A percentile compares a stretch with the other conserved stretches of the same genome.
Conservation (phyloP, 208 protist species). For the Crithidia thermophila region DNA sequence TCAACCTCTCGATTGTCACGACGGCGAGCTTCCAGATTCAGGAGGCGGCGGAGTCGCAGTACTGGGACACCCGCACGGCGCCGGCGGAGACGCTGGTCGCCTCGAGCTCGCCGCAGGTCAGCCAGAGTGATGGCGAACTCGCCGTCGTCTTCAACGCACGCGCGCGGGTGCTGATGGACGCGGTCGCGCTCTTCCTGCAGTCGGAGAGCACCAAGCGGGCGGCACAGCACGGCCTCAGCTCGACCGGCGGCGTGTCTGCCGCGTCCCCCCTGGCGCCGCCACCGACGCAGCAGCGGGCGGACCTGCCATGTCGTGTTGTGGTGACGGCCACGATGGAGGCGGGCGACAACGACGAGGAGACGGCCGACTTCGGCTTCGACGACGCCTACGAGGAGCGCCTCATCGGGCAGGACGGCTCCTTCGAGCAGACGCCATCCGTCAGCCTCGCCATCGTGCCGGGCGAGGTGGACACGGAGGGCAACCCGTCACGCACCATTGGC, state of each 20-base stretch:
- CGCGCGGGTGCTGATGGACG: constrained; percentile 13
- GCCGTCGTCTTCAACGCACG: constrained; percentile 23
- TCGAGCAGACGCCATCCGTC: background rate
- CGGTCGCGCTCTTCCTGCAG: constrained; percentile 3
- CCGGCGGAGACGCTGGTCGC: constrained; percentile 25
- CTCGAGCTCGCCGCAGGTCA: background rate
- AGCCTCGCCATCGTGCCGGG: constrained; percentile 20
- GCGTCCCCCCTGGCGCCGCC: background rate
- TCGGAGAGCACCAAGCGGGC: background rate
- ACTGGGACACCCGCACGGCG: constrained; percentile 57
- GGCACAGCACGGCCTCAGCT: background rate
- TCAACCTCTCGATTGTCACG: constrained; percentile 62
- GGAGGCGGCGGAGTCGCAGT: constrained; percentile 43
- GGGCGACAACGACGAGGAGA: constrained; percentile 3
- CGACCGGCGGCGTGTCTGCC: background rate
- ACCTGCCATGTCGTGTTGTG: constrained; percentile 17
- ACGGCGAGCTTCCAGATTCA: constrained; percentile 51
- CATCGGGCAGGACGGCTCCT: background rate
- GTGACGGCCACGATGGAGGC: constrained; percentile 20
- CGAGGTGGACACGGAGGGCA: constrained; percentile 23
- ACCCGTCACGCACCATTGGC: constrained; percentile 39
- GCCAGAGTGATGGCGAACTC: constrained; percentile 23
- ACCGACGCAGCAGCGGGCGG: background rate
- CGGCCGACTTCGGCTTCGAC: background rate
- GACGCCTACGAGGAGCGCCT: constrained; percentile 16